Evolutionary conservation across 1,284 basidiomycete species (phyloP).

Genomic region (Cerrena zonata): DNA sequence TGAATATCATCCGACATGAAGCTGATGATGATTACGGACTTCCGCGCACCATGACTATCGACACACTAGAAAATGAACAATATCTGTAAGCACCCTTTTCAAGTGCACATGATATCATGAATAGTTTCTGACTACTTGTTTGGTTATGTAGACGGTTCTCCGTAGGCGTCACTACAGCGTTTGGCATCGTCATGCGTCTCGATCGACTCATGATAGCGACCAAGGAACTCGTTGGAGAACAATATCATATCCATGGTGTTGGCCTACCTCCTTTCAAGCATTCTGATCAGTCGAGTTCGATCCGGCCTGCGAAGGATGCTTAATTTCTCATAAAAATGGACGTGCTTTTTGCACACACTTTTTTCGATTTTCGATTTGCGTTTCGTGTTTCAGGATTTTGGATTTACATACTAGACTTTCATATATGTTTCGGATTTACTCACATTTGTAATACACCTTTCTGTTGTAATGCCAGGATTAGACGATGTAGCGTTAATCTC

Average conservation of each 20-base stretch:
- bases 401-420: too few relatives aligned
- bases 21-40: constrained; percentile 66
- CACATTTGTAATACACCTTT: not conserved
- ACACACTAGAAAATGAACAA: constrained; percentile 63
- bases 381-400: too few relatives aligned
- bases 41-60: constrained; percentile 56
- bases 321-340: too few relatives aligned
- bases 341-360: too few relatives aligned
- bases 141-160: constrained; percentile 51
- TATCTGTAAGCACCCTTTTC: constrained; percentile 47
- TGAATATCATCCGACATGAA: constrained; percentile 60
- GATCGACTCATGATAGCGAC: constrained; percentile 71
- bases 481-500: not conserved
- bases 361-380: too few relatives aligned
- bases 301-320: constrained; percentile 15
- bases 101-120: not conserved
- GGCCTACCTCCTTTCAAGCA: constrained; percentile 27
- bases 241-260: constrained; percentile 72
- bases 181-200: constrained; percentile 58
- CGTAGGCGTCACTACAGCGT: constrained; percentile 70
- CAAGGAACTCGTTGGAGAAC: constrained; percentile 77
- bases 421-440: too few relatives aligned
- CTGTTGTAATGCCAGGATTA: not conserved
- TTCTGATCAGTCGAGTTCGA: constrained; percentile 3
- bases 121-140: not conserved